Conservation (phyloP, 805 yeast species). For the Yamadazyma ubonensis region DNA sequence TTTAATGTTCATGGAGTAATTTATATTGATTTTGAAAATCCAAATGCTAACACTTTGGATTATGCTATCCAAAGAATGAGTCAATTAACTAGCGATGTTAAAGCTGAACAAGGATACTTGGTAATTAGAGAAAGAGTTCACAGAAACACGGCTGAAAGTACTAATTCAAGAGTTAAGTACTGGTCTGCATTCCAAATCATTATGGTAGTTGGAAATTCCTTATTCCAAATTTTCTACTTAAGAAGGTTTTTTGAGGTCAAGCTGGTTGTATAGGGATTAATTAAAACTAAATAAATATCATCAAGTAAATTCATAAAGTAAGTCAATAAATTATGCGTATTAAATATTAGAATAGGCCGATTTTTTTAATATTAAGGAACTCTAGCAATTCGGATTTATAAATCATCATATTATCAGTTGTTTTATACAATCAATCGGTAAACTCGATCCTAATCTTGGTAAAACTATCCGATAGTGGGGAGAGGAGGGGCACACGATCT, state of each 20-base stretch:
- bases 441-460: too few relatives aligned
- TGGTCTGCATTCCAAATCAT: constrained; percentile 92
- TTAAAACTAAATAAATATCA: not conserved
- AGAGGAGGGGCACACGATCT: constrained; percentile 1
- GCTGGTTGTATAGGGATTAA: constrained; percentile 63
- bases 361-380: too few relatives aligned
- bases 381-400: too few relatives aligned
- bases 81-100: constrained; percentile 78
- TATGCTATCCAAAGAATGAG: constrained; percentile 74
- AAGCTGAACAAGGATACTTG: constrained; percentile 89
- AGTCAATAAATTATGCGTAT: too few relatives aligned
- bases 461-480: too few relatives aligned
- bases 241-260: constrained; percentile 95
- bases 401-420: too few relatives aligned
- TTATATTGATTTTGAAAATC: constrained; percentile 76
- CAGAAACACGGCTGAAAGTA: constrained; percentile 97
- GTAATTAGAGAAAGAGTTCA: constrained; percentile 96
- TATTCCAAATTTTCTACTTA: constrained; percentile 91
- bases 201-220: constrained; percentile 80
- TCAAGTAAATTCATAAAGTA: too few relatives aligned
- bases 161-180: constrained; percentile 95
- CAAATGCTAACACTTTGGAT: constrained; percentile 76
- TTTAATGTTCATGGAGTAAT: constrained; percentile 94
- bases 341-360: too few relatives aligned
- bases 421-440: too few relatives aligned